Evolutionary conservation across 1,139 yeast species (phyloP).

Genomic region (Kurtzmaniella natalensis): DNA sequence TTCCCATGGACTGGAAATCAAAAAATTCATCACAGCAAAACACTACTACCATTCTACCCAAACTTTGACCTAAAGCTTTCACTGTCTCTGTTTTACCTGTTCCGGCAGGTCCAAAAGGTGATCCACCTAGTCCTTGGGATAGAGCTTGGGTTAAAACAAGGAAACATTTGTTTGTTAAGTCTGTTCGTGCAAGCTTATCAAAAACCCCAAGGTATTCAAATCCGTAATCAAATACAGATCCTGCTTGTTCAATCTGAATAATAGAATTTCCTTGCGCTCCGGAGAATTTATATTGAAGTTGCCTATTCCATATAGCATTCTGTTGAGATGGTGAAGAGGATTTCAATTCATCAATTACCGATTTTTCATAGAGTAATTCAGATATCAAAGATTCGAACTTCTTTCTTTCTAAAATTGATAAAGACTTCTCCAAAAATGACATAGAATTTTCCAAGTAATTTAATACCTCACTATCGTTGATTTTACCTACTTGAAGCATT

Average conservation of each 20-base stretch:
- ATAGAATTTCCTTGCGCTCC: slow-evolving; percentile 19
- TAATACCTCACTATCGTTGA: slow-evolving; percentile 5
- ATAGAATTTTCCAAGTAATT: not conserved
- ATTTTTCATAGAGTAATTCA: slow-evolving; percentile 62
- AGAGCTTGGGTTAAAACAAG: slow-evolving; percentile 73
- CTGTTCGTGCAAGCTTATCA: slow-evolving; percentile 74
- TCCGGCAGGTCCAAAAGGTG: slow-evolving; percentile 96
- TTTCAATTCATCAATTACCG: slow-evolving; percentile 28
- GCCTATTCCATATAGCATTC: slow-evolving; percentile 42
- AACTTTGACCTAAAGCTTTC: slow-evolving; percentile 74
- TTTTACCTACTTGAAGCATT: slow-evolving; percentile 11
- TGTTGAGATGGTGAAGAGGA: slow-evolving; percentile 13
- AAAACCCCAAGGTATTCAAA: slow-evolving; percentile 80
- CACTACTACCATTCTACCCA: slow-evolving; percentile 81
- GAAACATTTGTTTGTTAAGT: slow-evolving; percentile 62
- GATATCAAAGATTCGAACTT: slow-evolving; percentile 59
- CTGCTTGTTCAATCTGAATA: slow-evolving; percentile 52
- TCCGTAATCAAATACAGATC: slow-evolving; percentile 57
- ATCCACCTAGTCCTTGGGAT: slow-evolving; percentile 75
- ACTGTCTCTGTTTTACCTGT: slow-evolving; percentile 95
- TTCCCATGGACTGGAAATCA: slow-evolving; percentile 75
- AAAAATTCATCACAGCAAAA: slow-evolving; percentile 91
- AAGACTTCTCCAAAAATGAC: not conserved
- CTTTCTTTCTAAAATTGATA: slow-evolving; percentile 18
- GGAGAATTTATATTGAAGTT: slow-evolving; percentile 48